These are phyloP conservation scores for Porogramme epimiltina DNA, from an alignment of 1,284 basidiomycete species.

Conservation along the genomic window DNA sequence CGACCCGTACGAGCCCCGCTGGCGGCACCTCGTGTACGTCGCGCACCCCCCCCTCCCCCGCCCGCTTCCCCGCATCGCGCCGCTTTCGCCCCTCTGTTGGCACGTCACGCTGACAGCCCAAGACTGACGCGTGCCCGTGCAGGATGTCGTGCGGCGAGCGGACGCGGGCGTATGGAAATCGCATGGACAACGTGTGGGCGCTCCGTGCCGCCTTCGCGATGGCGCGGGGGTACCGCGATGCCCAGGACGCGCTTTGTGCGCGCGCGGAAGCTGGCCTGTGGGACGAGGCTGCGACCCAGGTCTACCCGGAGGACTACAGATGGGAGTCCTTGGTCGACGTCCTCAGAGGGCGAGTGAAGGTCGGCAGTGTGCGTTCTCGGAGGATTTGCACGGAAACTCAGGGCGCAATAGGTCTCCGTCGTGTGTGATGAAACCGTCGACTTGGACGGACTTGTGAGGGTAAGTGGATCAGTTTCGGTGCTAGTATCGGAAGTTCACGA, in stretches of 20 bases:
- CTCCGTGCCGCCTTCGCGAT: slow-evolving; percentile 64
- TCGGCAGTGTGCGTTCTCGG: slow-evolving; percentile 21
- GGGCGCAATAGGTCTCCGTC: slow-evolving; percentile 60
- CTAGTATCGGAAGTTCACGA: not conserved
- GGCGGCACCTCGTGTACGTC: slow-evolving; percentile 47
- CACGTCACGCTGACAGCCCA: not conserved
- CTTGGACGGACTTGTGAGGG: slow-evolving; percentile 61
- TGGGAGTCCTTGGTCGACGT: slow-evolving; percentile 90
- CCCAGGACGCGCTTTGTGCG: slow-evolving; percentile 74
- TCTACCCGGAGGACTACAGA: slow-evolving; percentile 79
- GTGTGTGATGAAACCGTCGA: slow-evolving; percentile 58
- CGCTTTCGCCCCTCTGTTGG: not conserved
- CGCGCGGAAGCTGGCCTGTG: slow-evolving; percentile 62
- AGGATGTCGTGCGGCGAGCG: slow-evolving; percentile 69
- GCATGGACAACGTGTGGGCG: slow-evolving; percentile 68
- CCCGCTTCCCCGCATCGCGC: not conserved
- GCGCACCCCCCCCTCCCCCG: not conserved
- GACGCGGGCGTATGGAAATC: slow-evolving; percentile 40
- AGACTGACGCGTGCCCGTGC: not conserved
- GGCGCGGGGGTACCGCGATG: slow-evolving; percentile 71
- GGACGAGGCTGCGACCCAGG: slow-evolving; percentile 48
- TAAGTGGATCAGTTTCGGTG: slow-evolving; percentile 38
- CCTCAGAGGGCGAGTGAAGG: slow-evolving; percentile 77
- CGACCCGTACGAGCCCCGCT: slow-evolving; percentile 34
- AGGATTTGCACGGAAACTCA: not conserved